These are phyloP conservation scores for Sutorius eximius DNA, from an alignment of 1,284 basidiomycete species.

Conservation along the genomic window DNA sequence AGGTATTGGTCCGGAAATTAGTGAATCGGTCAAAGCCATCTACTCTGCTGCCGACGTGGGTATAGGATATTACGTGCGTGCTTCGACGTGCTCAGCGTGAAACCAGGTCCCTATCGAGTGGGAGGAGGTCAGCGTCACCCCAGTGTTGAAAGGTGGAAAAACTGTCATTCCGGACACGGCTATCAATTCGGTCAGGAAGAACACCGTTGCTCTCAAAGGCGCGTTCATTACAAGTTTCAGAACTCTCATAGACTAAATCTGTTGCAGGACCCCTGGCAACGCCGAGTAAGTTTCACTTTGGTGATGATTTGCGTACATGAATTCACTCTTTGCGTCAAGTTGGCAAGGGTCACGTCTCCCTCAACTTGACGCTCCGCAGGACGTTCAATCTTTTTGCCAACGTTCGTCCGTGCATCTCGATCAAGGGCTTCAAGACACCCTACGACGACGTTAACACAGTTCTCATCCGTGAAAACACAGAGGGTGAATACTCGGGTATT, in stretches of 20 bases:
- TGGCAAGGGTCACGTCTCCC: slow-evolving; percentile 98
- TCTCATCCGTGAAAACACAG: slow-evolving; percentile 98
- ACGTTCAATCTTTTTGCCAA: slow-evolving; percentile 99
- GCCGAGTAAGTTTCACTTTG: slow-evolving; percentile 60
- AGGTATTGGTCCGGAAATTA: slow-evolving; percentile 99
- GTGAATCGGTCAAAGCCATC: slow-evolving; percentile 93
- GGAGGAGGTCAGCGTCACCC: slow-evolving; percentile 98
- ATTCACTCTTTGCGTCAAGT: slow-evolving; percentile 48
- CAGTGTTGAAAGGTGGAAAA: slow-evolving; percentile 92
- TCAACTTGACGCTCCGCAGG: slow-evolving; percentile 95
- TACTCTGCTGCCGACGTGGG: slow-evolving; percentile 83
- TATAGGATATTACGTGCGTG: slow-evolving; percentile 11
- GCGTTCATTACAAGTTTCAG: slow-evolving; percentile 22
- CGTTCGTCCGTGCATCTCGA: slow-evolving; percentile 94
- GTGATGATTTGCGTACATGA: slow-evolving; percentile 4
- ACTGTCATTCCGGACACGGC: slow-evolving; percentile 94
- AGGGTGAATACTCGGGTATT: slow-evolving; percentile 99
- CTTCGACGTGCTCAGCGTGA: slow-evolving; percentile 6
- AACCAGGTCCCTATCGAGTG: slow-evolving; percentile 90
- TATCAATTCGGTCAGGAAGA: slow-evolving; percentile 91
- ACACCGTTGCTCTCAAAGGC: slow-evolving; percentile 98
- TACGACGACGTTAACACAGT: slow-evolving; percentile 99
- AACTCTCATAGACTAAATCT: slow-evolving; percentile 9
- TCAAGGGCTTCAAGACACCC: slow-evolving; percentile 96
- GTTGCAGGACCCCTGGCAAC: slow-evolving; percentile 84